These are phyloP conservation scores for Avena insularis DNA, from an alignment of 176 grass and related monocot genomes.

Conservation along the genomic window DNA sequence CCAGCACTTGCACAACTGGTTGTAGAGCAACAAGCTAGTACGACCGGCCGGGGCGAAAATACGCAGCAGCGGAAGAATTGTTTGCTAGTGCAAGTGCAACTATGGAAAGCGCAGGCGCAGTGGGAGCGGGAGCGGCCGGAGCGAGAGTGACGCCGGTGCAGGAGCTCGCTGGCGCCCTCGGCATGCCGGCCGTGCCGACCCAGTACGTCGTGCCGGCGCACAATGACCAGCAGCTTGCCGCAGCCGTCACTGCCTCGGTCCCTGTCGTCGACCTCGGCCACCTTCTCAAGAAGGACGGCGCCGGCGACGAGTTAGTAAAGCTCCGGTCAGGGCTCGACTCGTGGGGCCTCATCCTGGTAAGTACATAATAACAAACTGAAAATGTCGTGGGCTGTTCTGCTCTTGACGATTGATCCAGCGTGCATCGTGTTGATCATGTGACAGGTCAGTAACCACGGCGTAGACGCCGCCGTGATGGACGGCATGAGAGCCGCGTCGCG, in stretches of 20 bases:
- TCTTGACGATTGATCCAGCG: neutral
- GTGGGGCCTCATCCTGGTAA: conserved; percentile 71
- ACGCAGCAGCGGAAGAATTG: no score
- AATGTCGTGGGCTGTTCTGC: neutral
- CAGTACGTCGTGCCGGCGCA: conserved; percentile 41
- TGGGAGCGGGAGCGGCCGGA: neutral
- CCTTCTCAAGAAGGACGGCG: conserved; percentile 23
- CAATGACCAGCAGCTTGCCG: neutral
- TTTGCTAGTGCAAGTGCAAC: neutral
- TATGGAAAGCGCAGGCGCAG: neutral
- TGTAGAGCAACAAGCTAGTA: no score
- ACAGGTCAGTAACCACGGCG: conserved; percentile 54
- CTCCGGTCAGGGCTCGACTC: conserved; percentile 49
- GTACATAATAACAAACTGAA: neutral
- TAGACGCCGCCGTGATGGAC: conserved; percentile 46
- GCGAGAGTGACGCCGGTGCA: conserved; percentile 20
- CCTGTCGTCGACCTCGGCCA: conserved; percentile 50
- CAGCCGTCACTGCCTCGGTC: neutral
- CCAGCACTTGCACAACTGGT: no score
- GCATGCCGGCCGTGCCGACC: conserved; percentile 23
- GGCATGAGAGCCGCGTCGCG: conserved; percentile 40
- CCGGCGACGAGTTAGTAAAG: conserved; percentile 39
- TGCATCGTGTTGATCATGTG: neutral
- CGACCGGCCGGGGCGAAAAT: no score
- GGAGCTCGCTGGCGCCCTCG: conserved; percentile 35